Percentiles rank a stretch among this genome's conserved stretches.
These are phyloP conservation scores for Eucalyptus shirleyi DNA, from an alignment of 345 rosid genomes.

Conservation along the genomic window DNA sequence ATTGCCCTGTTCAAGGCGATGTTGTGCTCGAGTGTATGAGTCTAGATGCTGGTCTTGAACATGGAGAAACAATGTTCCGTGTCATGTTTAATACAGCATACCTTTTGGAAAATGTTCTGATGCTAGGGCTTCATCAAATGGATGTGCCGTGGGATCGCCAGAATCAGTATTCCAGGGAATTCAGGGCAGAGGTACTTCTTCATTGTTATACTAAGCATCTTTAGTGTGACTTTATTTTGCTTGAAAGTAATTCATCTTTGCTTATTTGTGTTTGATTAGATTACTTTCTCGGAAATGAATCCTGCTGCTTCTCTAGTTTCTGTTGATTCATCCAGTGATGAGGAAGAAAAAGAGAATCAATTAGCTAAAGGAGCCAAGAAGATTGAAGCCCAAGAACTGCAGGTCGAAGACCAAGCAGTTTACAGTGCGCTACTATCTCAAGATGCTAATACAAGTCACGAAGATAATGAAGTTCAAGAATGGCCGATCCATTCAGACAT, in stretches of 20 bases:
- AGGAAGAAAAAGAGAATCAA: not conserved
- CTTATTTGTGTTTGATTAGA: slow-evolving; percentile 8
- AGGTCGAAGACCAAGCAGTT: slow-evolving; percentile 17
- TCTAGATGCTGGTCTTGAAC: slow-evolving; percentile 55
- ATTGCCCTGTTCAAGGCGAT: slow-evolving; percentile 82
- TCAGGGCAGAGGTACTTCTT: slow-evolving; percentile 64
- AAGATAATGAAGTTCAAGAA: not conserved
- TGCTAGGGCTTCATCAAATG: slow-evolving; percentile 73
- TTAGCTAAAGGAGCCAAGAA: too few species aligned
- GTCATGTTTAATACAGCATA: slow-evolving; percentile 84
- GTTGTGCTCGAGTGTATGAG: slow-evolving; percentile 77
- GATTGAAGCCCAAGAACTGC: too few species aligned
- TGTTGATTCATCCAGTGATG: too few species aligned
- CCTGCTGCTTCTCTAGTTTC: not conserved
- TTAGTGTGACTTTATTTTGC: not conserved
- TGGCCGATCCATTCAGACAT: not conserved
- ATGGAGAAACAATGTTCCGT: slow-evolving; percentile 65
- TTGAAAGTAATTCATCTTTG: not conserved
- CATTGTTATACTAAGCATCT: not conserved
- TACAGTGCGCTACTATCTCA: not conserved
- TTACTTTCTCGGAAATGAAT: slow-evolving; percentile 72
- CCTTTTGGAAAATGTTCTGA: slow-evolving; percentile 80
- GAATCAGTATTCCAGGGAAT: slow-evolving; percentile 60
- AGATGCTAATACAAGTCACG: not conserved
- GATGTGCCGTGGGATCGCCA: slow-evolving; percentile 73